These are phyloP conservation scores for Leishmania aethiopica DNA, from an alignment of 208 protist species.

Conservation along the genomic window DNA sequence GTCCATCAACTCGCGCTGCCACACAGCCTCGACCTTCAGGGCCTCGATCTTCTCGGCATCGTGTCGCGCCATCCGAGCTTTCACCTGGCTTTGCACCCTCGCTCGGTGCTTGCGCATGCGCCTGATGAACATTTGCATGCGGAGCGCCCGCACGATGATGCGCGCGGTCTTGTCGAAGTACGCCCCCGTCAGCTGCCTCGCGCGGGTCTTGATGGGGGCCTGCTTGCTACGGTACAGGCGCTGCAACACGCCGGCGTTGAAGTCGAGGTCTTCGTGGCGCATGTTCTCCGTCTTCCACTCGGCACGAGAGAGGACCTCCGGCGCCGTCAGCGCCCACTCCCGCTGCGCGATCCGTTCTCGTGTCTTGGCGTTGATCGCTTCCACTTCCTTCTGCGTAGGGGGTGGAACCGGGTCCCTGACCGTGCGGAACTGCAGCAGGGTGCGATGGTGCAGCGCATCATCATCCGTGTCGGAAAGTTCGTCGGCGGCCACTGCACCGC, in stretches of 20 bases:
- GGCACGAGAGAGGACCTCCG: conserved; percentile 53
- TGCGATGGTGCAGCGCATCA: conserved; percentile 4
- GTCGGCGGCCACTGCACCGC: conserved; percentile 18
- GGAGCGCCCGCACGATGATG: conserved; percentile 76
- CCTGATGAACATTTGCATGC: conserved; percentile 59
- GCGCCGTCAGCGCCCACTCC: conserved; percentile 35
- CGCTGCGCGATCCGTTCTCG: conserved; percentile 30
- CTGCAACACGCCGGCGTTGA: conserved; percentile 86
- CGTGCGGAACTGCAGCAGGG: conserved; percentile 64
- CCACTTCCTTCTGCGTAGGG: conserved; percentile 48
- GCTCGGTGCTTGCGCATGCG: conserved; percentile 29
- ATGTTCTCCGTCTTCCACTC: conserved; percentile 80
- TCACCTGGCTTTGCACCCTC: conserved; percentile 23
- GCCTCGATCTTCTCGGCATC: conserved; percentile 40
- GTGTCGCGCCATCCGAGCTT: conserved; percentile 34
- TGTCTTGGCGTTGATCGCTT: conserved; percentile 62
- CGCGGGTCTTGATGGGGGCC: conserved; percentile 42
- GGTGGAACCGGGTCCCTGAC: conserved; percentile 34
- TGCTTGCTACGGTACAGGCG: conserved; percentile 55
- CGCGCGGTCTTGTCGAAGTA: conserved; percentile 73
- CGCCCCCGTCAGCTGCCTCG: conserved; percentile 45
- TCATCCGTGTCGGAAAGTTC: neutral
- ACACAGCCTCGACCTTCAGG: conserved; percentile 59
- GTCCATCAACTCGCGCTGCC: conserved; percentile 68
- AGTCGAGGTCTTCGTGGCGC: conserved; percentile 73